These are phyloP conservation scores for Pyricularia sp. DNA, from an alignment of 2,329 filamentous ascomycete species.

Conservation along the genomic window DNA sequence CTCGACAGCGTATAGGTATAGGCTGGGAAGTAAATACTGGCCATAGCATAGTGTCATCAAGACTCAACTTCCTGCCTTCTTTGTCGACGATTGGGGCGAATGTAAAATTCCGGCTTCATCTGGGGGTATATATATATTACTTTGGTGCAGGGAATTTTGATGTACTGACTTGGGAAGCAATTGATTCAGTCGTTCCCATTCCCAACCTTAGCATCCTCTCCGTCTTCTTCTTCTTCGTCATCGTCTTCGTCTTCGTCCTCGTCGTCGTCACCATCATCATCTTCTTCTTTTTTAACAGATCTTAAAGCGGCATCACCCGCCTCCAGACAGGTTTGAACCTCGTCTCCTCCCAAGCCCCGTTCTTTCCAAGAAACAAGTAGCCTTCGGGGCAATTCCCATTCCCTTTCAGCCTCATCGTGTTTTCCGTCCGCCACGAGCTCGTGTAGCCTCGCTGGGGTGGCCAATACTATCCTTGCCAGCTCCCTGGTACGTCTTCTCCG, in stretches of 20 bases:
- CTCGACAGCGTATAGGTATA: slow-evolving; percentile 17
- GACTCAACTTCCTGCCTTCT: not conserved
- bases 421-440: slow-evolving; percentile 49
- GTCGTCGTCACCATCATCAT: not conserved
- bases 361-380: slow-evolving; percentile 45
- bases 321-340: slow-evolving; percentile 42
- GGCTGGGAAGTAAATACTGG: not conserved
- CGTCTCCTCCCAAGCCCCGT: slow-evolving; percentile 42
- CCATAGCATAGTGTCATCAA: not conserved
- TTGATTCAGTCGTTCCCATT: not conserved
- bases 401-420: slow-evolving; percentile 47
- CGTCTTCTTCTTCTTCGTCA: slow-evolving; percentile 1
- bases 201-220: not conserved
- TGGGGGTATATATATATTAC: slow-evolving; percentile 6
- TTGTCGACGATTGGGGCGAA: not conserved
- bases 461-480: slow-evolving; percentile 54
- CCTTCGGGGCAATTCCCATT: slow-evolving; percentile 45
- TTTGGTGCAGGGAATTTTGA: not conserved
- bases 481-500: slow-evolving; percentile 35
- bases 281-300: slow-evolving; percentile 6
- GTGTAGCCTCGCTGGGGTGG: slow-evolving; percentile 49
- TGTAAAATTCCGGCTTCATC: not conserved
- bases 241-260: not conserved
- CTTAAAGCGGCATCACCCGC: slow-evolving; percentile 43
- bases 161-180: not conserved